A percentile compares a stretch with the other conserved stretches of the same genome.
phyloP scores from a whole-genome alignment of 106 monocot genomes.

The Dendrobium nobile region DNA sequence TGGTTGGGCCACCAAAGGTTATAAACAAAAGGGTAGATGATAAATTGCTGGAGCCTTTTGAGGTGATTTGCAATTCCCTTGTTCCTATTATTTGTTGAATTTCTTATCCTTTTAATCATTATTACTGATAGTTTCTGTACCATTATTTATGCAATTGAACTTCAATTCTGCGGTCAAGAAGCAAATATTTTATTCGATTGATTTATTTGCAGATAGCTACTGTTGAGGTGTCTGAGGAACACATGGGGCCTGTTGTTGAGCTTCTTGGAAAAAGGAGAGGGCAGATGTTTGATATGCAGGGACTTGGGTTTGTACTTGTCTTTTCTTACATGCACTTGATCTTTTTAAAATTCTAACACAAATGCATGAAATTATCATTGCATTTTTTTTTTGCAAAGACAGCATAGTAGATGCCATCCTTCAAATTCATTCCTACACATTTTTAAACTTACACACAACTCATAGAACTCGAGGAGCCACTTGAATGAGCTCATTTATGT shows the following conservation, averaged over 20 bases:
- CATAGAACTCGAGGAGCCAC: no score
- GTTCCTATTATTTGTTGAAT: background rate
- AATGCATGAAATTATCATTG: background rate
- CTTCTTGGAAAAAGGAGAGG: slow-evolving; percentile 95
- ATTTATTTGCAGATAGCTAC: slow-evolving; percentile 73
- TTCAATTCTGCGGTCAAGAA: background rate
- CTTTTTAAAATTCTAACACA: background rate
- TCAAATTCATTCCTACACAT: background rate
- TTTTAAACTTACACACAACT: no score
- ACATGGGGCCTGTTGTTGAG: slow-evolving; percentile 92
- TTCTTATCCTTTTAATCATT: background rate
- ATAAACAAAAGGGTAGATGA: slow-evolving; percentile 79
- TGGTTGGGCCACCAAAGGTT: slow-evolving; percentile 98
- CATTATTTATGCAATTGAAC: background rate
- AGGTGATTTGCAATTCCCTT: slow-evolving; percentile 39
- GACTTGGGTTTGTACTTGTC: slow-evolving; percentile 41
- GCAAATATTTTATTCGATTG: background rate
- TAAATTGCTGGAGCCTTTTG: slow-evolving; percentile 79
- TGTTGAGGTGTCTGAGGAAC: slow-evolving; percentile 80
- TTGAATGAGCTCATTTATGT: background rate
- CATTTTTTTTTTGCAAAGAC: background rate
- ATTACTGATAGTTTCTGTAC: background rate
- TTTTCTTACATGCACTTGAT: background rate
- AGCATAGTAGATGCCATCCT: background rate
- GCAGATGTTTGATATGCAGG: slow-evolving; percentile 96